Percentiles rank a stretch among this genome's conserved stretches.
Evolutionary conservation across 2,329 filamentous ascomycete genomes (phyloP).

Genomic region (Arthroderma sp.): DNA sequence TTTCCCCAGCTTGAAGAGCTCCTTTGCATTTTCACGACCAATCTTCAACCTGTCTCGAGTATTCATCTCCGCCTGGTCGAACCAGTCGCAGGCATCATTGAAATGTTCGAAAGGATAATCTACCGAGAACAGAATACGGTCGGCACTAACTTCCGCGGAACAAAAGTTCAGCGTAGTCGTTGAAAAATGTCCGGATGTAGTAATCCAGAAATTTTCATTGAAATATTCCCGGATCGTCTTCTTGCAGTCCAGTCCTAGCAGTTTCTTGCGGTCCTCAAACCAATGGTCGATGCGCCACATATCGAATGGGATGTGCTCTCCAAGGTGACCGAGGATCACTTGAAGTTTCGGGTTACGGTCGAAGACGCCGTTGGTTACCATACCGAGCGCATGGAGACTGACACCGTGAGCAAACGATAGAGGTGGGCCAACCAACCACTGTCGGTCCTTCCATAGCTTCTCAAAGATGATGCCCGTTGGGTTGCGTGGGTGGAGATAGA

Average conservation of each 20-base stretch:
- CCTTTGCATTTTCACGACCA: conserved; percentile 36
- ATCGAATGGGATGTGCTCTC: conserved; percentile 39
- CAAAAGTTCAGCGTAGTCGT: conserved; percentile 28
- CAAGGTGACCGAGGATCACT: conserved; percentile 36
- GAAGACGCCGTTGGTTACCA: conserved; percentile 39
- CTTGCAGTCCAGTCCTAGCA: conserved; percentile 24
- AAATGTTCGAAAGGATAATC: conserved; percentile 31
- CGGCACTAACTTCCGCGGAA: conserved; percentile 26
- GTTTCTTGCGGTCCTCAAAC: conserved; percentile 29
- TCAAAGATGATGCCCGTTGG: conserved; percentile 45
- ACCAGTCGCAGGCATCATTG: conserved; percentile 32
- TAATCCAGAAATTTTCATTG: conserved; percentile 30
- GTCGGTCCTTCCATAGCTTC: conserved; percentile 45
- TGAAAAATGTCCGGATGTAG: conserved; percentile 29
- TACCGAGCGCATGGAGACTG: conserved; percentile 42
- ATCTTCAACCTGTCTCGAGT: conserved; percentile 28
- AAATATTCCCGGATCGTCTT: conserved; percentile 34
- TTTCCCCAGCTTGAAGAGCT: conserved; percentile 24
- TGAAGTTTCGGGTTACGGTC: conserved; percentile 36
- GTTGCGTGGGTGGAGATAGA: conserved; percentile 51
- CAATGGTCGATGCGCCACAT: conserved; percentile 36
- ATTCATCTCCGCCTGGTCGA: conserved; percentile 29
- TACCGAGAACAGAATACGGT: conserved; percentile 30
- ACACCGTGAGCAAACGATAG: conserved; percentile 48
- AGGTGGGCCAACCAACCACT: conserved; percentile 48